Base-by-base conservation (phyloP, 148 eudicot species). In the Vaccinium macrocarpon region DNA sequence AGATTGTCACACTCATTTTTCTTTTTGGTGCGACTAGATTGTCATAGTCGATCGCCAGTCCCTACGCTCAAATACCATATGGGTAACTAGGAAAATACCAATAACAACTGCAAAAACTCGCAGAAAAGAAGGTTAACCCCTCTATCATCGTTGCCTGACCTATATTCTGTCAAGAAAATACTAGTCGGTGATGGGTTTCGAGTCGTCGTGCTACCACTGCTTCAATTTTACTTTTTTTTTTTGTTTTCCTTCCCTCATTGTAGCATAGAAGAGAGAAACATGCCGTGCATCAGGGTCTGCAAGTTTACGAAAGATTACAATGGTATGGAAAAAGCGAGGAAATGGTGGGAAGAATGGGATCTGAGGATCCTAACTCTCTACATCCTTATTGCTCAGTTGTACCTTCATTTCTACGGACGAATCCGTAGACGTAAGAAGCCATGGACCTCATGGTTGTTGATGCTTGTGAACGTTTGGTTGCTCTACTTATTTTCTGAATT, bases 381-480 rank as follows among this genome's bases (percentile, higher is more conserved):
- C 82, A 79, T 79, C 27, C 50, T 79, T 50, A 3, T 56, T 10
- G 1, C 82, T 8, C 82, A 79, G 82, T 4, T 79, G 6, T 79
- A 15, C 82, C 70, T 79, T 38, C 82, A 56, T 11, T 0, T 32
- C 5, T 50, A 9, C 19, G 82, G 82, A 21, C 68, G 70, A 12
- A 11, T 46, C 29, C 50, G 68, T 7, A 38, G 70, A 35, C 35
- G 4, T 27, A 79, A 23, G 0, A 9, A 8, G 9, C 9, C 68
- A 1, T 35, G 38, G 38, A 35, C 38, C 38, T 35, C 38, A 35
- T 35, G 5, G 29, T 56, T 8, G 23, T 0, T 55, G 5, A 19
- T 18, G 16, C 21, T 18, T 4, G 14, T 19, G 29, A 32, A 9
- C 27, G 16, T 27, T 19, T 79, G 68, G 82, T 57, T 57, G 5